Evolutionary conservation across 805 yeast genomes (phyloP).

Genomic region (Metschnikowia aberdeeniae): DNA sequence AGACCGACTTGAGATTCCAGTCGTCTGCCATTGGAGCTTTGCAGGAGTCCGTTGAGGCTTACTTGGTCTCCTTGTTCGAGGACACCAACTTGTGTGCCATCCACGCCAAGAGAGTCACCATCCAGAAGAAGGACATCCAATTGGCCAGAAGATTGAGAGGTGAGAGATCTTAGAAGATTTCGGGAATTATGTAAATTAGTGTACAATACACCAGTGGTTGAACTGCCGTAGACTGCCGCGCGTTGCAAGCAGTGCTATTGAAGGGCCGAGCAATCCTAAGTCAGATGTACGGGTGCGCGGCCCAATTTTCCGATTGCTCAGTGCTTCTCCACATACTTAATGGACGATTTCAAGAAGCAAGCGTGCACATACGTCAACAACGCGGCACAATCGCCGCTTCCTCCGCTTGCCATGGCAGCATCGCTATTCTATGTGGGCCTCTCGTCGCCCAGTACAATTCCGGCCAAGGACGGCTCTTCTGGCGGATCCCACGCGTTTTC

Average conservation of each 20-base stretch:
- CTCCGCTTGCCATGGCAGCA: constrained; percentile 15
- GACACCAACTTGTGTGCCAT: constrained; percentile 98
- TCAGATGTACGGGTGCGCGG: neutral
- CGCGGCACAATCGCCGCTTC: constrained; percentile 18
- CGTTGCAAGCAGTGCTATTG: neutral
- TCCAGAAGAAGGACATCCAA: constrained; percentile 97
- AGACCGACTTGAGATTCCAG: constrained; percentile 92
- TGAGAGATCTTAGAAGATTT: constrained; percentile 65
- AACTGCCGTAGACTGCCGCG: neutral
- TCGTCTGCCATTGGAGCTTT: constrained; percentile 96
- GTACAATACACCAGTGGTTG: constrained; percentile 16
- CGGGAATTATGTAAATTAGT: constrained; percentile 15
- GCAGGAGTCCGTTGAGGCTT: constrained; percentile 98
- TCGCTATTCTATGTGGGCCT: constrained; percentile 14
- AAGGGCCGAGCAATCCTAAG: too few species aligned
- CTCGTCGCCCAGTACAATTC: constrained; percentile 11
- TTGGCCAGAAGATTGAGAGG: constrained; percentile 98
- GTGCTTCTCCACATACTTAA: neutral
- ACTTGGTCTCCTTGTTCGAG: constrained; percentile 91
- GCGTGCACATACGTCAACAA: constrained; percentile 11
- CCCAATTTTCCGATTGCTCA: constrained; percentile 1
- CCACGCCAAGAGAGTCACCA: constrained; percentile 98
- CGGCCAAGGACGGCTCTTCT: constrained; percentile 15
- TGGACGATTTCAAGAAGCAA: constrained; percentile 10
- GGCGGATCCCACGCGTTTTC: constrained; percentile 22